Conservation (phyloP, 2,329 filamentous ascomycete genomes). For the Ceratocystis eucalypticola region DNA sequence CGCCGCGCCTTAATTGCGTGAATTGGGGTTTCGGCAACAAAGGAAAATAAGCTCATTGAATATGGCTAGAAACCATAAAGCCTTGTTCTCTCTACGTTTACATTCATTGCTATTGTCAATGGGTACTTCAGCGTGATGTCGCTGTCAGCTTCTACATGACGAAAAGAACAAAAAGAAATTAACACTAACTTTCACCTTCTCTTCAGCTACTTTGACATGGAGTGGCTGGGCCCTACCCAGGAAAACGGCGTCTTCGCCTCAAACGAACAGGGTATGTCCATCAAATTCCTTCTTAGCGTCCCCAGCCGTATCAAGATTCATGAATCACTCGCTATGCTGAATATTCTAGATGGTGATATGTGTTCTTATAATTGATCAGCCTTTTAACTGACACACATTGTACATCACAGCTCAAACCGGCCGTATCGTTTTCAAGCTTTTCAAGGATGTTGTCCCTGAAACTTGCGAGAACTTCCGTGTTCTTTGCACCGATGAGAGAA, state of each 20-base stretch:
- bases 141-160: background rate
- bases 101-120: no score
- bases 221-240: conserved; percentile 60
- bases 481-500: conserved; percentile 64
- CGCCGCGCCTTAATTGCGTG: no score
- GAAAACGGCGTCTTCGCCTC: conserved; percentile 43
- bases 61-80: no score
- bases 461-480: conserved; percentile 74
- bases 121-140: no score
- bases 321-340: background rate
- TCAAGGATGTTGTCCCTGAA: conserved; percentile 73
- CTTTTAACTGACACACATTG: conserved; percentile 9
- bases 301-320: background rate
- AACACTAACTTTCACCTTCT: background rate
- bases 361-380: background rate
- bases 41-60: no score
- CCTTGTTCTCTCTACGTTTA: no score
- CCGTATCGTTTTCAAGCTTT: conserved; percentile 83
- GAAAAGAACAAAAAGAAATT: background rate
- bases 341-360: background rate
- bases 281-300: conserved; percentile 15
- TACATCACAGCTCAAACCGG: conserved; percentile 49
- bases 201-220: conserved; percentile 54
- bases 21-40: no score
- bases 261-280: conserved; percentile 44